These are phyloP conservation scores for Metschnikowia lunata DNA, from an alignment of 805 yeast species.

Conservation along the genomic window DNA sequence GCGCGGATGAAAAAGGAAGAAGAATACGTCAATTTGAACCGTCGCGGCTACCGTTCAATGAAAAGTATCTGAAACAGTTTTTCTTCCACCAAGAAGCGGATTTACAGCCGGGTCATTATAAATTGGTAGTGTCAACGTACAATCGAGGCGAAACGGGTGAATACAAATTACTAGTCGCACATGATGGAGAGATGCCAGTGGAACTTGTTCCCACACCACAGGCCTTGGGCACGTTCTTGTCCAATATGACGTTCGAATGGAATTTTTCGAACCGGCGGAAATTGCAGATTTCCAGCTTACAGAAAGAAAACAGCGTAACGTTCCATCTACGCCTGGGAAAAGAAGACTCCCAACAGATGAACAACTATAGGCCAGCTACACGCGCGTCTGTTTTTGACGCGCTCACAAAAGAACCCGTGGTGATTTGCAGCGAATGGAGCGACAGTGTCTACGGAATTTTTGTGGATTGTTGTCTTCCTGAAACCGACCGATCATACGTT, in stretches of 20 bases:
- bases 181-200: constrained; percentile 12
- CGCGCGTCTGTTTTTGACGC: constrained; percentile 42
- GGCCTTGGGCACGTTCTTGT: constrained; percentile 34
- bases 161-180: constrained; percentile 31
- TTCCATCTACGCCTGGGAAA: constrained; percentile 26
- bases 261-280: constrained; percentile 35
- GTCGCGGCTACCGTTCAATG: constrained; percentile 23
- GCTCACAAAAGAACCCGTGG: constrained; percentile 24
- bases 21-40: constrained; percentile 21
- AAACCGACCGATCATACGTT: constrained; percentile 28
- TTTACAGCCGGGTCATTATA: constrained; percentile 36
- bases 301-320: constrained; percentile 20
- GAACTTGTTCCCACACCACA: constrained; percentile 17
- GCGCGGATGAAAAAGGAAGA: constrained; percentile 19
- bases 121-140: constrained; percentile 45
- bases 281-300: constrained; percentile 21
- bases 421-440: constrained; percentile 36
- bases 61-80: constrained; percentile 36
- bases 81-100: constrained; percentile 18
- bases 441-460: constrained; percentile 44
- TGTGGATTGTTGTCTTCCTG: constrained; percentile 24
- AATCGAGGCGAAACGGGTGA: constrained; percentile 24
- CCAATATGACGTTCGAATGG: constrained; percentile 33
- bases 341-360: constrained; percentile 3
- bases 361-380: constrained; percentile 40